These are phyloP conservation scores for Vitis cinerea DNA, from an alignment of 164 flowering plant genomes.

Conservation along the genomic window DNA sequence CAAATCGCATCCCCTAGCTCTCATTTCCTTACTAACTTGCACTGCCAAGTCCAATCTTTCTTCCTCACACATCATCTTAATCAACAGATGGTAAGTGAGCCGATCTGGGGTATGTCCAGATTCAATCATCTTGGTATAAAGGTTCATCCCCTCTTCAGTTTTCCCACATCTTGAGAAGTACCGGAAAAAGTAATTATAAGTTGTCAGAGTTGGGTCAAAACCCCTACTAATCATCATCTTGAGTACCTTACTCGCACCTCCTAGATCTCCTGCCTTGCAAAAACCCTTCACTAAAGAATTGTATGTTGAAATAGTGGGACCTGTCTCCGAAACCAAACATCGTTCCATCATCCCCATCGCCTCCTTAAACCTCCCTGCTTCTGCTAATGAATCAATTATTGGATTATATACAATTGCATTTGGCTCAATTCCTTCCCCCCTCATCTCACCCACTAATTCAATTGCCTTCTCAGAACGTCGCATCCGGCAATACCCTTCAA, in stretches of 20 bases:
- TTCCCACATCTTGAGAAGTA: constrained; percentile 56
- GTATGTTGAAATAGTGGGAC: constrained; percentile 71
- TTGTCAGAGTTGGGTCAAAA: constrained; percentile 64
- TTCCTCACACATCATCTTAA: constrained; percentile 75
- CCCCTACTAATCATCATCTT: constrained; percentile 73
- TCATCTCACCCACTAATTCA: constrained; percentile 68
- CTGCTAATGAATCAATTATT: constrained; percentile 71
- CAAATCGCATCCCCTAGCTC: constrained; percentile 56
- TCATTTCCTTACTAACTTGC: constrained; percentile 75
- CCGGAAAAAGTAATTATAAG: constrained; percentile 75
- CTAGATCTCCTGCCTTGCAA: constrained; percentile 58
- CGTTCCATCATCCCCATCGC: constrained; percentile 59
- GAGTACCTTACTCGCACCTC: constrained; percentile 62
- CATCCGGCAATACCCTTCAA: constrained; percentile 84
- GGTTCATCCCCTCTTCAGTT: constrained; percentile 71
- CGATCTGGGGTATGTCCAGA: constrained; percentile 72
- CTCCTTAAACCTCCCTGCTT: constrained; percentile 72
- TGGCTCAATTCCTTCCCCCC: constrained; percentile 52
- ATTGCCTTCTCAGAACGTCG: constrained; percentile 63
- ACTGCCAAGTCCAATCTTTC: constrained; percentile 60
- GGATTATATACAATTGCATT: constrained; percentile 70
- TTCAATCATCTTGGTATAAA: constrained; percentile 71
- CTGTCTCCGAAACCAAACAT: constrained; percentile 47
- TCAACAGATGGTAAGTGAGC: constrained; percentile 63
- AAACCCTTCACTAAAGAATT: constrained; percentile 68